phyloP scores from a whole-genome alignment of 2,329 filamentous ascomycete genomes.

The Cladophialophora exuberans region DNA sequence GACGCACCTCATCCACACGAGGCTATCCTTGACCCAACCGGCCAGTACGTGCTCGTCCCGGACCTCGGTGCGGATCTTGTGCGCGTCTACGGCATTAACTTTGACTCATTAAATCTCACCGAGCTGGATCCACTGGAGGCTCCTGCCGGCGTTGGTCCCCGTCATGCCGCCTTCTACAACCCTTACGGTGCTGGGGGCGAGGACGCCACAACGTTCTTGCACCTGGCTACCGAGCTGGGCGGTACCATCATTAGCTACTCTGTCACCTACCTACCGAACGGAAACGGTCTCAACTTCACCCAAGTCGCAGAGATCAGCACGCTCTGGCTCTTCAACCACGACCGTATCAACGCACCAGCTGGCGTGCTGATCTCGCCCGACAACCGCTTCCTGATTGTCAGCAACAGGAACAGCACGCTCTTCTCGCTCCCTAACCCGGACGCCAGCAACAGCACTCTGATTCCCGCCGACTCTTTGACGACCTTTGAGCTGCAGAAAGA shows the following conservation, averaged over 20 bases:
- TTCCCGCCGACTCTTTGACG: background rate
- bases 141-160: slow-evolving; percentile 4
- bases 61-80: slow-evolving; percentile 7
- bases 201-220: background rate
- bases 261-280: background rate
- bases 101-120: background rate
- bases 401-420: background rate
- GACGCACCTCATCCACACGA: slow-evolving; percentile 8
- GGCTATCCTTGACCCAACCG: slow-evolving; percentile 5
- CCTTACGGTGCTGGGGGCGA: slow-evolving; percentile 1
- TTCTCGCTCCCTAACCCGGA: background rate
- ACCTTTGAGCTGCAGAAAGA: background rate
- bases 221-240: background rate
- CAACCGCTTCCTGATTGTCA: slow-evolving; percentile 1
- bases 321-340: background rate
- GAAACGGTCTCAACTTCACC: background rate
- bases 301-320: background rate
- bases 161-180: slow-evolving; percentile 8
- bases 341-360: background rate
- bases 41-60: slow-evolving; percentile 6
- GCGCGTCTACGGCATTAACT: background rate
- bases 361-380: background rate
- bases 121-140: slow-evolving; percentile 4
- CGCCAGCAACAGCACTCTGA: background rate
- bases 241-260: slow-evolving; percentile 1